phyloP scores from a whole-genome alignment of 108 stramenopile genomes.

The Nitzschia sp. region DNA sequence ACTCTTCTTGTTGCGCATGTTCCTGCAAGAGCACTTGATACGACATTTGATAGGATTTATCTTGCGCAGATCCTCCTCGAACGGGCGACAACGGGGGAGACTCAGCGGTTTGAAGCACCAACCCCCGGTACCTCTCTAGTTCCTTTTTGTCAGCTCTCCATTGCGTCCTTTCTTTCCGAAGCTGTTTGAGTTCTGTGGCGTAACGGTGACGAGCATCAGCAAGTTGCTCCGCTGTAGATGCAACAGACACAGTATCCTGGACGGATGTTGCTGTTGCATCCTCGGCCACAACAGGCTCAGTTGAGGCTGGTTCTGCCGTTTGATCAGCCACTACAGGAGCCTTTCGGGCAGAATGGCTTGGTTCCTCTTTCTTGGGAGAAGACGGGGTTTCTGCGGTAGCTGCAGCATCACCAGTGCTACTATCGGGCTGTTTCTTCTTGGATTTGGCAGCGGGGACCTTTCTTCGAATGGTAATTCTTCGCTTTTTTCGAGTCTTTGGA shows the following conservation, averaged over 20 bases:
- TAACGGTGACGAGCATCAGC: constrained; percentile 8
- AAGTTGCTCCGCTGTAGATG: not conserved
- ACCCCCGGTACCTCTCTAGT: not conserved
- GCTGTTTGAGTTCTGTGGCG: not conserved
- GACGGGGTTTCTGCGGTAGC: not conserved
- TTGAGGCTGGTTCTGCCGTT: not conserved
- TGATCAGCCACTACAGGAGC: not conserved
- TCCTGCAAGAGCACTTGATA: constrained; percentile 10
- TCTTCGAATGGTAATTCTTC: not conserved
- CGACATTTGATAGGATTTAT: not conserved
- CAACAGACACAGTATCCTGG: not conserved
- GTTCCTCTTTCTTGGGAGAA: not conserved
- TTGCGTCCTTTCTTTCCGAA: constrained; percentile 2
- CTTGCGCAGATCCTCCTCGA: not conserved
- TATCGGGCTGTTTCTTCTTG: not conserved
- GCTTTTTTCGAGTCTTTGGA: not conserved
- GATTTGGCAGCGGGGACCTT: too few species aligned
- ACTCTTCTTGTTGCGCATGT: constrained; percentile 9
- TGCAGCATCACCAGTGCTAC: not conserved
- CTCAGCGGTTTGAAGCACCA: not conserved
- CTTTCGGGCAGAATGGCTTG: not conserved
- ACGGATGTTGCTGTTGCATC: not conserved
- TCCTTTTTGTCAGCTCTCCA: constrained; percentile 12
- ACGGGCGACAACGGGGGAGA: not conserved
- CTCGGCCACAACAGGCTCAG: not conserved